Percentiles rank a stretch among this genome's conserved stretches.
These are phyloP conservation scores for Albugo candida DNA, from an alignment of 352 stramenopile genomes.

Conservation along the genomic window DNA sequence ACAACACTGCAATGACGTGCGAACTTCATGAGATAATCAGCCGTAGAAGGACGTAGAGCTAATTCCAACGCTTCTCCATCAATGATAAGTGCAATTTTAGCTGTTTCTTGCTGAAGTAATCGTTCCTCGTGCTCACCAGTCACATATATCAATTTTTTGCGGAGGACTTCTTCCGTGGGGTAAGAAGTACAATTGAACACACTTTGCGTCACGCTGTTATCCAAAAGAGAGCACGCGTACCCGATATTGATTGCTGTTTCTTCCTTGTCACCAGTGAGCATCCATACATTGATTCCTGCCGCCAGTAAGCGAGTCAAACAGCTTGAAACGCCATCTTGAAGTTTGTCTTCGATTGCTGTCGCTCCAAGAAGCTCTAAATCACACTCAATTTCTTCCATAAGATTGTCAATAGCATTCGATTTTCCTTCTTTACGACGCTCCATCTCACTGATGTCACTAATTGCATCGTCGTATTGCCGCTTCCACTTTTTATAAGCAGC, in stretches of 20 bases:
- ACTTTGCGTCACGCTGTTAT: conserved; percentile 65
- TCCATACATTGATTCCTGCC: conserved; percentile 77
- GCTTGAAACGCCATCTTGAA: conserved; percentile 80
- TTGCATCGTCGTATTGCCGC: conserved; percentile 40
- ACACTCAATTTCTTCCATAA: conserved; percentile 71
- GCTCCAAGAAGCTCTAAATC: conserved; percentile 69
- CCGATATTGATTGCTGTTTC: conserved; percentile 83
- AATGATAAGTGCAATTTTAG: conserved; percentile 47
- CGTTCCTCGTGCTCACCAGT: conserved; percentile 27
- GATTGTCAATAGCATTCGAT: conserved; percentile 45
- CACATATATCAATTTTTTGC: conserved; percentile 20
- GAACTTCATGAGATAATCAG: conserved; percentile 39
- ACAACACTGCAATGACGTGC: conserved; percentile 48
- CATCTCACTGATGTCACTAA: conserved; percentile 42
- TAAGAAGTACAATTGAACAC: conserved; percentile 51
- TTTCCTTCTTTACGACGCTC: conserved; percentile 67
- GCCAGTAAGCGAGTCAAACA: conserved; percentile 56
- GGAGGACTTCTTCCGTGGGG: conserved; percentile 46
- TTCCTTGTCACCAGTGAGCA: conserved; percentile 76
- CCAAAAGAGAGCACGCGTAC: conserved; percentile 75
- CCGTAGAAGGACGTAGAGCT: conserved; percentile 23
- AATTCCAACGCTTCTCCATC: conserved; percentile 52
- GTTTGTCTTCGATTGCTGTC: conserved; percentile 85
- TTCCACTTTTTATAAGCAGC: conserved; percentile 61
- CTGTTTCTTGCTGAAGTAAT: conserved; percentile 17